phyloP scores from a whole-genome alignment of 495 filamentous ascomycete genomes.

The Thozetella sp. region DNA sequence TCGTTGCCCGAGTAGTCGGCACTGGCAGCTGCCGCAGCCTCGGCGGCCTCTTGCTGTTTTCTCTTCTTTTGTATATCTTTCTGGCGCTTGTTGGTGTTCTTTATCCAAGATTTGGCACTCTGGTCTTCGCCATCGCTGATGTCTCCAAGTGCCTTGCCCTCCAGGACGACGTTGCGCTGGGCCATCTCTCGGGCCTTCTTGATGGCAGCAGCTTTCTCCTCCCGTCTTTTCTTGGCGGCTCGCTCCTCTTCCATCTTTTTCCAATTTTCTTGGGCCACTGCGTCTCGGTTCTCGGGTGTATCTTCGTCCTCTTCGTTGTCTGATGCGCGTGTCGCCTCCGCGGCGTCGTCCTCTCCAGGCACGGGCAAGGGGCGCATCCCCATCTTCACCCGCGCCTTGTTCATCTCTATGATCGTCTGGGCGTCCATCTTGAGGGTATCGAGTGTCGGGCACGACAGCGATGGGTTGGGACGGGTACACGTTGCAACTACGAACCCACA shows the following conservation, averaged over 20 bases:
- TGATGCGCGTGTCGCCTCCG: constrained; percentile 25
- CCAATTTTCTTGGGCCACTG: constrained; percentile 68
- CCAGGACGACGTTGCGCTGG: constrained; percentile 69
- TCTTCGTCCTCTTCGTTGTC: constrained; percentile 67
- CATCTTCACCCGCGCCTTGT: constrained; percentile 85
- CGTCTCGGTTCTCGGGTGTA: constrained; percentile 80
- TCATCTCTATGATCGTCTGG: constrained; percentile 90
- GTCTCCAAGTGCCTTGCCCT: constrained; percentile 81
- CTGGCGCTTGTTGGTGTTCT: constrained; percentile 84
- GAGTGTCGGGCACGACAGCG: background rate
- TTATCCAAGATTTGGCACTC: constrained; percentile 83
- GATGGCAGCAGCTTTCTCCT: constrained; percentile 75
- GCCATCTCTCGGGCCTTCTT: constrained; percentile 87
- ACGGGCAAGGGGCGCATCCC: constrained; percentile 91
- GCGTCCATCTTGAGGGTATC: constrained; percentile 65
- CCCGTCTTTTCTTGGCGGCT: constrained; percentile 72
- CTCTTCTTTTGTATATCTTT: constrained; percentile 83
- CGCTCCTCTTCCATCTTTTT: constrained; percentile 54
- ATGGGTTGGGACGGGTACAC: background rate
- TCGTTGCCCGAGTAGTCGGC: constrained; percentile 78
- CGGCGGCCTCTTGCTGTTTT: constrained; percentile 67
- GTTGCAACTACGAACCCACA: too few species aligned
- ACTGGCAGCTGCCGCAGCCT: constrained; percentile 41
- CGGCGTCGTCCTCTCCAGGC: constrained; percentile 54
- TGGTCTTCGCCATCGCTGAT: constrained; percentile 66